phyloP scores from a whole-genome alignment of 2,329 filamentous ascomycete genomes.

The Daldinia sp. region DNA sequence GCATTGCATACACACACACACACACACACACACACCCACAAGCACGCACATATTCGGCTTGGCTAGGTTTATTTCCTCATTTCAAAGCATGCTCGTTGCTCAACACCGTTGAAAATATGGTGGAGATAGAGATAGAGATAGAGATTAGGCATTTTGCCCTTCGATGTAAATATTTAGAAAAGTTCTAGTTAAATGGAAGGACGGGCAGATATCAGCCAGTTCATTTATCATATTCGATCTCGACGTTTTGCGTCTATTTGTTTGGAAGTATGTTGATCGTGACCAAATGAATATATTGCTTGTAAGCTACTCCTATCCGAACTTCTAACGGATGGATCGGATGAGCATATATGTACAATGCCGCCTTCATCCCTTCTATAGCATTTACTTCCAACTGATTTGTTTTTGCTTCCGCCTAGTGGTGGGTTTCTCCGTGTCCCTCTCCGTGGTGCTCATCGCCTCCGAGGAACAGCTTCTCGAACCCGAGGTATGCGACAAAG shows the following conservation, averaged over 20 bases:
- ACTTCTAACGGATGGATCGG: constrained; percentile 12
- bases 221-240: too few relatives aligned
- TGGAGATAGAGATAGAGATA: background rate
- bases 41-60: too few relatives aligned
- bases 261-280: background rate
- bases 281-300: background rate
- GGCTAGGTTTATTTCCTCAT: too few relatives aligned
- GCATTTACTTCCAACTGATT: constrained; percentile 11
- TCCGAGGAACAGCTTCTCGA: constrained; percentile 88
- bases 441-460: constrained; percentile 72
- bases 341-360: constrained; percentile 48
- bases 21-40: too few relatives aligned
- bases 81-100: too few relatives aligned
- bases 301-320: constrained; percentile 1
- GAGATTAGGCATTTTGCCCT: background rate
- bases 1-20: too few relatives aligned
- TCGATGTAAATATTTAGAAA: background rate
- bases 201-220: too few relatives aligned
- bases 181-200: background rate
- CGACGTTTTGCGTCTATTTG: background rate
- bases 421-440: constrained; percentile 64
- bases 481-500: constrained; percentile 87
- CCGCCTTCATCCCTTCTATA: constrained; percentile 21
- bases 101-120: background rate
- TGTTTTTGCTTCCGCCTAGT: constrained; percentile 52